Base-by-base conservation (phyloP, 768 basidiomycete species). In the Hebeloma cylindrosporum region DNA sequence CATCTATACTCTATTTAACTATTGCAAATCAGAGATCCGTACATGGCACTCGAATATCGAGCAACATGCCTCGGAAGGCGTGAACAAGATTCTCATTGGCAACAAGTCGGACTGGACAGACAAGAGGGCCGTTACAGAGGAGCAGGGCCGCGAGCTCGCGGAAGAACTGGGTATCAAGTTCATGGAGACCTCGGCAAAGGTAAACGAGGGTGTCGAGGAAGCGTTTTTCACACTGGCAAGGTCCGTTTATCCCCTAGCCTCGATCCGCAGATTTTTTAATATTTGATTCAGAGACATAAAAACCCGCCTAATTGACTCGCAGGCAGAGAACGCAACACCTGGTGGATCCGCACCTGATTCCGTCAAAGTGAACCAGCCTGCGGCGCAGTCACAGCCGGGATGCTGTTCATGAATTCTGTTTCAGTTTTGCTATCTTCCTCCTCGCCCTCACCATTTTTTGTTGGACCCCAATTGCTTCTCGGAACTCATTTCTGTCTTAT, bases 61-160 rank as follows among this genome's bases (percentile, higher is more conserved):
- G 68, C 95, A 97, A 63, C 94, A 98, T 63, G 96, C 96, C 27
- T 96, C 95, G 1, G 93, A 98, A 54, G 93, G 93, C 27, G 96
- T 98, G 53, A 98, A 98, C 82, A 98, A 98, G 82, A 91, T 99
- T 50, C 82, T 98, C 40, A 90, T 98, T 54, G 96, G 96, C 28
- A 99, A 99, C 75, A 99, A 99, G 69, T 97, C 89, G 32, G 96
- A 99, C 67, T 96, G 94, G 93, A 83, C 85, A 44, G 95, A 97
- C 68, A 97, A 96, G 73, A 83, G 87, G 53, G 87, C 84, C 10
- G 90, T 99, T 45, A 85, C 91, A 4, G 84, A 88, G 64, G 88
- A 92, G 60, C 90, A 93, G 69, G 95, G 96, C 30, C 85, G 85
- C 46, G 88, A 88, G 57, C 80, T 99, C 32, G 96, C 96, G 4